These are phyloP conservation scores for Verticillium nonalfalfae DNA, from an alignment of 2,329 filamentous ascomycete species.

Conservation along the genomic window DNA sequence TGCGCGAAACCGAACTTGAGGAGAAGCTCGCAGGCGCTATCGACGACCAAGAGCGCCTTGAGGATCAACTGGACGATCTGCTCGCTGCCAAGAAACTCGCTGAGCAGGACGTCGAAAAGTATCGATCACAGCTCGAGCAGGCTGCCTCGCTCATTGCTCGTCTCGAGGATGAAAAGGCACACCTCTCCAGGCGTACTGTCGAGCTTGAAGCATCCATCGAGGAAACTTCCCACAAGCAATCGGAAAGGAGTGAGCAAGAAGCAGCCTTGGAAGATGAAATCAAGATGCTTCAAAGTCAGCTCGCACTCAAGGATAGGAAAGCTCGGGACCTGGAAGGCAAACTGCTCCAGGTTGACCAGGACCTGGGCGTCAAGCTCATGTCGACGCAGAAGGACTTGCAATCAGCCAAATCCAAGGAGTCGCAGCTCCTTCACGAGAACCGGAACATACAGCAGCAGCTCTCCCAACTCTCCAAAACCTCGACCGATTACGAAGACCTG, in stretches of 20 bases:
- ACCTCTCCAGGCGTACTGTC: conserved; percentile 59
- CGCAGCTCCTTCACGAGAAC: conserved; percentile 74
- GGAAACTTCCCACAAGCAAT: conserved; percentile 63
- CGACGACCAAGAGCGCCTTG: conserved; percentile 88
- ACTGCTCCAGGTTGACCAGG: conserved; percentile 78
- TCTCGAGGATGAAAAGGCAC: conserved; percentile 79
- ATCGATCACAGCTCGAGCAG: conserved; percentile 80
- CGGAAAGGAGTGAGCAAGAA: conserved; percentile 70
- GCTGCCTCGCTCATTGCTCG: conserved; percentile 80
- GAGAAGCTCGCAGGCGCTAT: conserved; percentile 91
- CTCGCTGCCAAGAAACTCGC: conserved; percentile 84
- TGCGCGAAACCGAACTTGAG: conserved; percentile 83
- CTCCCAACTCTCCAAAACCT: conserved; percentile 79
- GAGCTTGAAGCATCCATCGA: conserved; percentile 66
- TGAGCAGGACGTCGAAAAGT: conserved; percentile 76
- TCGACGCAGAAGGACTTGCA: conserved; percentile 75
- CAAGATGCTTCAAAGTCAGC: conserved; percentile 84
- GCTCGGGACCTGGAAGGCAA: conserved; percentile 80
- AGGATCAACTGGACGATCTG: conserved; percentile 86
- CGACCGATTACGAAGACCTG: conserved; percentile 90
- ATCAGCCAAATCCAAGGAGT: conserved; percentile 64
- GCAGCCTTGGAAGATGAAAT: conserved; percentile 74
- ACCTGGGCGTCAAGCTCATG: conserved; percentile 79
- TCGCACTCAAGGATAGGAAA: conserved; percentile 85
- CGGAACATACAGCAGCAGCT: conserved; percentile 78